Conservation (phyloP, 176 grass and related monocot genomes). For the Cenchrus americanus region DNA sequence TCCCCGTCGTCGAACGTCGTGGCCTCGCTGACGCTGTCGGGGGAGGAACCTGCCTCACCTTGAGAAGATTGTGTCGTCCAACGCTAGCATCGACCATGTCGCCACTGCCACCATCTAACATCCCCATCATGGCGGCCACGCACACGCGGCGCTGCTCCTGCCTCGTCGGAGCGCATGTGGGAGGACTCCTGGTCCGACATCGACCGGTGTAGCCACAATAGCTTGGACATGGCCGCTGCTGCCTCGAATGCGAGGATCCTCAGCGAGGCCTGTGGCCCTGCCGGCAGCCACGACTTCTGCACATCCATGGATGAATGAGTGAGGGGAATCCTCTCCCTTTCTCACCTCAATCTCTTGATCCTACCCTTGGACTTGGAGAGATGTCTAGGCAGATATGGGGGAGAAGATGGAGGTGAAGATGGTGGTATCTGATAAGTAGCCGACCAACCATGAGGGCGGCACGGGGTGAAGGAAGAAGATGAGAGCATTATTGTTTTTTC, state of each 20-base stretch:
- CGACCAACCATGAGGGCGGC: constrained; percentile 20
- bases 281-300: constrained; percentile 56
- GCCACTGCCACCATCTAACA: too few relatives aligned
- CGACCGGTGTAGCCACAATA: constrained; percentile 75
- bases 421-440: not conserved
- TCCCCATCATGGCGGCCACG: too few relatives aligned
- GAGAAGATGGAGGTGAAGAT: not conserved
- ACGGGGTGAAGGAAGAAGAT: not conserved
- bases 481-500: too few relatives aligned
- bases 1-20: too few relatives aligned
- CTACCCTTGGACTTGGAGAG: not conserved
- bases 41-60: too few relatives aligned
- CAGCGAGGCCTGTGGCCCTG: constrained; percentile 54
- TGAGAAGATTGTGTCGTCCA: too few relatives aligned
- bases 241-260: constrained; percentile 91
- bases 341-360: not conserved
- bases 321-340: not conserved
- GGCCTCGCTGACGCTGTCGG: too few relatives aligned
- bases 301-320: constrained; percentile 48
- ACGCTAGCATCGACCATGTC: too few relatives aligned
- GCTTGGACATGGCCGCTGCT: constrained; percentile 75
- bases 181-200: constrained; percentile 65
- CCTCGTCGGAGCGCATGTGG: constrained; percentile 58
- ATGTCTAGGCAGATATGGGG: too few relatives aligned
- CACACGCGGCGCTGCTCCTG: too few relatives aligned